Percentiles rank a stretch among this genome's conserved stretches.
Evolutionary conservation across 495 filamentous ascomycete genomes (phyloP).

Genomic region (Xylaria acuta): DNA sequence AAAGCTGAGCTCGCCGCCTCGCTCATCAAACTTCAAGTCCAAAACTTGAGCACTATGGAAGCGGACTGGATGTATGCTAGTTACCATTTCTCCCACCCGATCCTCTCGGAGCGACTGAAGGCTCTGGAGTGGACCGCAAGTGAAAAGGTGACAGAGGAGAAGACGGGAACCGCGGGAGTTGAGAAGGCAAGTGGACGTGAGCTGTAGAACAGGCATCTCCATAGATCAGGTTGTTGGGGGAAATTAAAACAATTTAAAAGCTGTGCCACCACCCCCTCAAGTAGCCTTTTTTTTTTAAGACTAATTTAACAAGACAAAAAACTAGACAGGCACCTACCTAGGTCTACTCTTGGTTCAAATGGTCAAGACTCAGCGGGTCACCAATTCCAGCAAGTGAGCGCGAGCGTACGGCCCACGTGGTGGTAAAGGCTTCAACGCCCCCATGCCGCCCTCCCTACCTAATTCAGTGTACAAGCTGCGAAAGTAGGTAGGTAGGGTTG

Average conservation of each 20-base stretch:
- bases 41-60: slow-evolving; percentile 98
- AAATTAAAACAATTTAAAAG: neutral
- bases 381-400: neutral
- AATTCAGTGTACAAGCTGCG: neutral
- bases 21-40: slow-evolving; percentile 95
- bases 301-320: neutral
- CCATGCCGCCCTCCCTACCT: neutral
- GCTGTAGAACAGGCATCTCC: slow-evolving; percentile 30
- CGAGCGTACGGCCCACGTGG: neutral
- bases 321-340: neutral
- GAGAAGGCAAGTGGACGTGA: slow-evolving; percentile 44
- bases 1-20: slow-evolving; percentile 81
- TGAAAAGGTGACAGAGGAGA: slow-evolving; percentile 52
- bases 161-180: slow-evolving; percentile 36
- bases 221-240: neutral
- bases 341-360: neutral
- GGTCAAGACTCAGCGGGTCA: neutral
- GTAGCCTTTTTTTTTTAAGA: too few relatives aligned
- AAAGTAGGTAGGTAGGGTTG: neutral
- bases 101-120: slow-evolving; percentile 88
- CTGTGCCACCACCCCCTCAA: neutral
- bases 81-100: slow-evolving; percentile 98
- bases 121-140: slow-evolving; percentile 78
- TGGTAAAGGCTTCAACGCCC: neutral
- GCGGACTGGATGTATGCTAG: slow-evolving; percentile 97